phyloP scores from a whole-genome alignment of 208 protist genomes.

The Acanthamoeba triangularis region DNA sequence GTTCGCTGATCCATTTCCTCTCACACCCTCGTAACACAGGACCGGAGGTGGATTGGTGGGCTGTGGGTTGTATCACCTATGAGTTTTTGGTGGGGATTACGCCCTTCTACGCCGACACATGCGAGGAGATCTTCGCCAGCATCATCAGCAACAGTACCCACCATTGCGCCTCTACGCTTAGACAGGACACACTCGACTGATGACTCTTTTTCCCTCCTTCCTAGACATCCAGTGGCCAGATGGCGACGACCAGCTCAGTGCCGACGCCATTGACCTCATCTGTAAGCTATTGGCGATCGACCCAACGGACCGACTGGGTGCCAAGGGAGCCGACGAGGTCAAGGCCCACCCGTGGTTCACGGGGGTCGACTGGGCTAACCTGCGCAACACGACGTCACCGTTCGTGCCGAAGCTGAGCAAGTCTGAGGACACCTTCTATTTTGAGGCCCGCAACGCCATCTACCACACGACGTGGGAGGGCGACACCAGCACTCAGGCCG shows the following conservation, averaged over 20 bases:
- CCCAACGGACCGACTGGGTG: background rate
- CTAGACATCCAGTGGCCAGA: background rate
- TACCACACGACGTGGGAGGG: conserved; percentile 44
- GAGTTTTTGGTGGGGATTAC: conserved; percentile 91
- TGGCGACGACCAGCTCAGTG: background rate
- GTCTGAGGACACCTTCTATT: background rate
- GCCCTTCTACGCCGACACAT: conserved; percentile 91
- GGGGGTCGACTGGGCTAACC: conserved; percentile 85
- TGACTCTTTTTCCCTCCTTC: too few relatives aligned
- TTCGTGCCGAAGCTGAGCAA: background rate
- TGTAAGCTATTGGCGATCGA: background rate
- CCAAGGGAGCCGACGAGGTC: conserved; percentile 80
- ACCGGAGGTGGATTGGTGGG: conserved; percentile 90
- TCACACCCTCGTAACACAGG: background rate
- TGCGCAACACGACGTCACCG: conserved; percentile 6
- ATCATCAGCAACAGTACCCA: conserved; percentile 82
- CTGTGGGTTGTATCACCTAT: conserved; percentile 89
- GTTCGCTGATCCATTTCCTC: too few relatives aligned
- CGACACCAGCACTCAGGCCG: background rate
- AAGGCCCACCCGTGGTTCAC: conserved; percentile 87
- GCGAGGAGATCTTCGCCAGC: conserved; percentile 90
- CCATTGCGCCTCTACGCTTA: background rate
- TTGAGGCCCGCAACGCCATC: conserved; percentile 15
- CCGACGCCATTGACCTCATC: background rate
- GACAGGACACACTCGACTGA: too few relatives aligned